Evolutionary conservation across 371 early-diverging fungal species (phyloP), one percentile per base, ranked within the genome.

Genomic region (Circinella umbellata): DNA sequence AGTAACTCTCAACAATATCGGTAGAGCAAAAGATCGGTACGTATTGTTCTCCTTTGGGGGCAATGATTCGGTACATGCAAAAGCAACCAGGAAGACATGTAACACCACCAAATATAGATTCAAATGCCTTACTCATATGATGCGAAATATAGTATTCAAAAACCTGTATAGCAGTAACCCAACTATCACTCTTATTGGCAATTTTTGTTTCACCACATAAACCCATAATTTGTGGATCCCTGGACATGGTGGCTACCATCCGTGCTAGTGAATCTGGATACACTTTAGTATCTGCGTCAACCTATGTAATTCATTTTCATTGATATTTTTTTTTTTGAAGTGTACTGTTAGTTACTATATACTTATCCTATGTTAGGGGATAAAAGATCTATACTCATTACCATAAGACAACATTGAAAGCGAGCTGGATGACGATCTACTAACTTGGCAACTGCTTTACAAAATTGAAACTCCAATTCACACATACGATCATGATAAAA

Each of bases 121-220:
- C 98, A 76, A 98, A 98, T 0, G 95, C 92, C 78, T 98, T 98
- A 69, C 90, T 87, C 84, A 96, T 88, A 76, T 97, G 97, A 78
- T 98, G 99, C 53, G 93, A 92, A 54, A 97, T 96, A 75, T 95
- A 98, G 81, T 98, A 98, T 83, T 98, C 99, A 87, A 96, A 97
- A 4, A 98, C 97, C 86, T 98, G 99, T 64, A 97, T 96, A 80
- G 91, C 92, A 13, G 98, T 94, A 36, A 96, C 94, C 96, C 94
- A 94, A 34, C 89, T 89, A 69, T 89, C 86, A 35, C 80, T 79
- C 77, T 94, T 93, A 80, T 95, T 95, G 35, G 93, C 95, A 71
- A 95, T 92, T 80, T 90, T 91, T 14, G 95, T 95, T 74, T 95
- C 95, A 14, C 95, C 95, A 75, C 95, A 95, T 7, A 94, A 80